Percentiles rank a stretch among this genome's conserved stretches.
These are phyloP conservation scores for Aquilaria yunnanensis DNA, from an alignment of 345 rosid genomes.

Conservation along the genomic window DNA sequence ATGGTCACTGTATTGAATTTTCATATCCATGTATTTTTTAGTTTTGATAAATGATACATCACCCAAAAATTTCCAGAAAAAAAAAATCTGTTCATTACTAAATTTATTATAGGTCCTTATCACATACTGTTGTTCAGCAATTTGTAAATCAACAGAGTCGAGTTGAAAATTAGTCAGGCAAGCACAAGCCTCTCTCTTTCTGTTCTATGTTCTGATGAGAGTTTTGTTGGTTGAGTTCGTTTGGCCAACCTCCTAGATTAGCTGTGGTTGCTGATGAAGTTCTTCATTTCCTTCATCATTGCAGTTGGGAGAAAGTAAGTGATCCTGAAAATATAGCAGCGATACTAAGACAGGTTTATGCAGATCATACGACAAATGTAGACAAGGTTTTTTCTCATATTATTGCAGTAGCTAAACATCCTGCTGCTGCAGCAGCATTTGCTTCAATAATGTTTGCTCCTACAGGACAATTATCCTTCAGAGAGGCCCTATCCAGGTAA, in stretches of 20 bases:
- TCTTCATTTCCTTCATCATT: neutral
- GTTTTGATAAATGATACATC: neutral
- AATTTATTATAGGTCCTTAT: too few relatives aligned
- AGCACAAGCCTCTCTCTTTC: neutral
- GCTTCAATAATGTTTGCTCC: slow-evolving; percentile 96
- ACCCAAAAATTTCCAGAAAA: too few relatives aligned
- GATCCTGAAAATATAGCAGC: slow-evolving; percentile 78
- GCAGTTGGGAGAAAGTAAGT: slow-evolving; percentile 91
- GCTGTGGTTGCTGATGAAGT: neutral
- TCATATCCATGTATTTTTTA: too few relatives aligned
- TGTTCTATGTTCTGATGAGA: neutral
- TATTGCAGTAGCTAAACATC: slow-evolving; percentile 73
- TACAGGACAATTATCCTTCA: slow-evolving; percentile 64
- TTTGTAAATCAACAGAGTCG: neutral
- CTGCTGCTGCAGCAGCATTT: slow-evolving; percentile 92
- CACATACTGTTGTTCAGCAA: too few relatives aligned
- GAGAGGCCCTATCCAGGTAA: slow-evolving; percentile 58
- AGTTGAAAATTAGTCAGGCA: neutral
- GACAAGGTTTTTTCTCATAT: slow-evolving; percentile 79
- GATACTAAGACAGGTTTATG: slow-evolving; percentile 83
- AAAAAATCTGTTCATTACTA: too few relatives aligned
- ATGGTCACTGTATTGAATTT: neutral
- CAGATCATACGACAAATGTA: slow-evolving; percentile 74
- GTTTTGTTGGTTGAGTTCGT: neutral
- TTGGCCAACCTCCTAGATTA: neutral